These are phyloP conservation scores for Bathelium albidoporum DNA, from an alignment of 495 filamentous ascomycete genomes.

Conservation along the genomic window DNA sequence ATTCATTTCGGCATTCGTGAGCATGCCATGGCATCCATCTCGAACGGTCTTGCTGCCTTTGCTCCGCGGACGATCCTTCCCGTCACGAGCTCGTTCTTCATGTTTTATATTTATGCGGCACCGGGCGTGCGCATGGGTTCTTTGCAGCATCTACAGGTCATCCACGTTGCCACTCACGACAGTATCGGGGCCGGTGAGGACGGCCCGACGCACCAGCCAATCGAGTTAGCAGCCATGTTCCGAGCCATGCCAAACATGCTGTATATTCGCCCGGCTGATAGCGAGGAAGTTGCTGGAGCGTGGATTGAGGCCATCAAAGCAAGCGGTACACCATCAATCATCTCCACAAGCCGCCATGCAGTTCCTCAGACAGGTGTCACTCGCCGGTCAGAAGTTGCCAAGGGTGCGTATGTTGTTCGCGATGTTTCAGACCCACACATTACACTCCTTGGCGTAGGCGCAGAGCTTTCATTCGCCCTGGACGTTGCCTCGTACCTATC, in stretches of 20 bases:
- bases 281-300: constrained; percentile 47
- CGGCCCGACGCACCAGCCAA: constrained; percentile 52
- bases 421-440: constrained; percentile 35
- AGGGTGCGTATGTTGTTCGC: constrained; percentile 40
- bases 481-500: constrained; percentile 27
- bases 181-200: constrained; percentile 50
- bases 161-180: constrained; percentile 54
- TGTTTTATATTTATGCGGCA: constrained; percentile 51
- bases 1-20: constrained; percentile 43
- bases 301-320: constrained; percentile 40
- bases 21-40: constrained; percentile 70
- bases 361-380: constrained; percentile 36
- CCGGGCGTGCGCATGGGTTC: constrained; percentile 52
- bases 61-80: constrained; percentile 71
- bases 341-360: constrained; percentile 40
- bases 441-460: constrained; percentile 42
- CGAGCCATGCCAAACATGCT: constrained; percentile 51
- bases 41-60: constrained; percentile 94
- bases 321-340: constrained; percentile 37
- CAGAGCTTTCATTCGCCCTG: constrained; percentile 39
- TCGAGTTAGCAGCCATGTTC: constrained; percentile 47
- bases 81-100: constrained; percentile 27
- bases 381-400: constrained; percentile 32
- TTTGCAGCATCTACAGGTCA: constrained; percentile 43
- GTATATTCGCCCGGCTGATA: constrained; percentile 48